Conservation (phyloP, 2,329 filamentous ascomycete genomes). For the Colletotrichum ledebouriae region DNA sequence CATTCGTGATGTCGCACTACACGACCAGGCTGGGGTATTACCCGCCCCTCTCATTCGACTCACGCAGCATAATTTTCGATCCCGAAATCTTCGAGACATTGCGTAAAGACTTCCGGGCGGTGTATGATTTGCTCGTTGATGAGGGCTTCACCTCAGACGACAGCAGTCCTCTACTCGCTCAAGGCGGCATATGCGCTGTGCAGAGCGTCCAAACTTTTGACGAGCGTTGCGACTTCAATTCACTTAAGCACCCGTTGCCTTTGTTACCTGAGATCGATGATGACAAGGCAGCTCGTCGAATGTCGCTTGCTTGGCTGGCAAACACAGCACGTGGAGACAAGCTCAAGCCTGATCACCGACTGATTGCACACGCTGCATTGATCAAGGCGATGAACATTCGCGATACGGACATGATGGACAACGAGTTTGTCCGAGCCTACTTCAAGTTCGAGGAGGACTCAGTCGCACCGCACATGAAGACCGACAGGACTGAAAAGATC, state of each 20-base stretch:
- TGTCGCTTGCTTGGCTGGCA: slow-evolving; percentile 55
- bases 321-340: slow-evolving; percentile 52
- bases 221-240: slow-evolving; percentile 66
- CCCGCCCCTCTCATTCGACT: slow-evolving; percentile 67
- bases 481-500: slow-evolving; percentile 69
- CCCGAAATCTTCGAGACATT: slow-evolving; percentile 71
- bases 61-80: slow-evolving; percentile 63
- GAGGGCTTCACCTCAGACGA: slow-evolving; percentile 63
- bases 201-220: slow-evolving; percentile 79
- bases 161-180: slow-evolving; percentile 65
- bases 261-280: slow-evolving; percentile 67
- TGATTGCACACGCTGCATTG: slow-evolving; percentile 66
- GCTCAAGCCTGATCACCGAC: slow-evolving; percentile 61
- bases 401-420: slow-evolving; percentile 55
- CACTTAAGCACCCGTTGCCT: slow-evolving; percentile 76
- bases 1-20: slow-evolving; percentile 77
- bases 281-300: slow-evolving; percentile 50
- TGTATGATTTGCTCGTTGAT: slow-evolving; percentile 81
- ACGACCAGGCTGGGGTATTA: slow-evolving; percentile 77
- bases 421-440: slow-evolving; percentile 76
- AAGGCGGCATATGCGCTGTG: slow-evolving; percentile 77
- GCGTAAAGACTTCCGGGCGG: slow-evolving; percentile 76
- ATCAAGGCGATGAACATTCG: slow-evolving; percentile 64
- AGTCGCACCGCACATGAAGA: slow-evolving; percentile 62
- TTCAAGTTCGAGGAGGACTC: slow-evolving; percentile 76